These are phyloP conservation scores for Lactarius psammicola DNA, from an alignment of 768 basidiomycete species.

Conservation along the genomic window DNA sequence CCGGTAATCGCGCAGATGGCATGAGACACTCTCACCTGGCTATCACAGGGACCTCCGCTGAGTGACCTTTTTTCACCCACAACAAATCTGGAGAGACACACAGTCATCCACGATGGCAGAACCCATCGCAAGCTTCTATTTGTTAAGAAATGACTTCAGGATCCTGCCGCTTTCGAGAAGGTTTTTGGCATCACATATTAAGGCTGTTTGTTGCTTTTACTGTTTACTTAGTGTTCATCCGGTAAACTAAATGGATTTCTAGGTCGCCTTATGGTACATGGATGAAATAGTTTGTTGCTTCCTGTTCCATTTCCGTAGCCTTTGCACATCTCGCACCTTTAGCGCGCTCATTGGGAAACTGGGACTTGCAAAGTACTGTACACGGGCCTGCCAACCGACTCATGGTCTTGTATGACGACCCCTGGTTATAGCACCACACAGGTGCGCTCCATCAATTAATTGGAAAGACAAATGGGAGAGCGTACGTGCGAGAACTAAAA, in stretches of 20 bases:
- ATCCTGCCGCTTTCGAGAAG: background rate
- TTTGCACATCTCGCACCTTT: conserved; percentile 8
- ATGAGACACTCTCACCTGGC: too few relatives aligned
- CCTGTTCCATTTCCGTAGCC: conserved; percentile 18
- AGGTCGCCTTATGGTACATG: background rate
- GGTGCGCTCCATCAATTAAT: background rate
- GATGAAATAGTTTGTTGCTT: conserved; percentile 7
- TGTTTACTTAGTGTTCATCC: background rate
- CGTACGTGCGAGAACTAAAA: too few relatives aligned
- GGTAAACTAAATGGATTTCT: background rate
- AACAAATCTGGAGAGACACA: too few relatives aligned
- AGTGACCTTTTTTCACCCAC: too few relatives aligned
- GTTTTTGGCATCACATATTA: background rate
- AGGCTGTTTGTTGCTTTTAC: background rate
- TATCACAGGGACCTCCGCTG: too few relatives aligned
- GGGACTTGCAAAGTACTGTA: background rate
- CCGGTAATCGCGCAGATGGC: too few relatives aligned
- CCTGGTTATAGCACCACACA: conserved; percentile 3
- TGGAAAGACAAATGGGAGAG: too few relatives aligned
- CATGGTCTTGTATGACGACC: background rate
- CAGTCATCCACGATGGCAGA: too few relatives aligned
- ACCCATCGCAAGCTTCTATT: too few relatives aligned
- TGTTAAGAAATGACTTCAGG: background rate
- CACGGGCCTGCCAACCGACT: background rate
- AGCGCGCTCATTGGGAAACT: too few relatives aligned